phyloP scores from a whole-genome alignment of 2,329 filamentous ascomycete species.

The Apiospora saccharicola region DNA sequence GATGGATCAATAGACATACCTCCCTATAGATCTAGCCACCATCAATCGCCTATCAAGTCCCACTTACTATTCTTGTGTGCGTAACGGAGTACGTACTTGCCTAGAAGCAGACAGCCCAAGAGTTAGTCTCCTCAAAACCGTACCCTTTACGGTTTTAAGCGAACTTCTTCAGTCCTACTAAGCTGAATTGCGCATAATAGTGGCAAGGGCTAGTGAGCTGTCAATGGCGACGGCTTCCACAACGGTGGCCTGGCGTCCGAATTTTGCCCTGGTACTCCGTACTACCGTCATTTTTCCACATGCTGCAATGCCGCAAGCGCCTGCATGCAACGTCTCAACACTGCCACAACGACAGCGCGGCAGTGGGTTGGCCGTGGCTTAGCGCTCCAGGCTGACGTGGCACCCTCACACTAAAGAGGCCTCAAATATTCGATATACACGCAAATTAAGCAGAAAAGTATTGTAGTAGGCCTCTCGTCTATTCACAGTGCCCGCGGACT shows the following conservation, averaged over 20 bases:
- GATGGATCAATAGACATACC: constrained; percentile 1
- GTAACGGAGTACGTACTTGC: not conserved
- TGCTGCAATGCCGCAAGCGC: not conserved
- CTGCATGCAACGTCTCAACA: constrained; percentile 16
- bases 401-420: too few species aligned
- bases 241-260: constrained; percentile 14
- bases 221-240: constrained; percentile 9
- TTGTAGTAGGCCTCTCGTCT: not conserved
- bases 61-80: constrained; percentile 15
- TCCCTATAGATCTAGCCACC: constrained; percentile 1
- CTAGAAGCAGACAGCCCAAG: not conserved
- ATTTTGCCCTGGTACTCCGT: constrained; percentile 11
- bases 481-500: constrained; percentile 8
- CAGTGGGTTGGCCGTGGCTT: constrained; percentile 23
- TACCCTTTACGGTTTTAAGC: not conserved
- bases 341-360: constrained; percentile 21
- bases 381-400: too few species aligned
- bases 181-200: constrained; percentile 8
- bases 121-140: not conserved
- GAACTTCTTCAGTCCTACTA: not conserved
- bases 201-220: constrained; percentile 20
- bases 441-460: not conserved
- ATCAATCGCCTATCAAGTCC: not conserved
- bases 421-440: constrained; percentile 19
- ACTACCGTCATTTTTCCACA: constrained; percentile 21